Base-by-base conservation (phyloP, 139 green algal species). In the Prasinococcaceae sp. region DNA sequence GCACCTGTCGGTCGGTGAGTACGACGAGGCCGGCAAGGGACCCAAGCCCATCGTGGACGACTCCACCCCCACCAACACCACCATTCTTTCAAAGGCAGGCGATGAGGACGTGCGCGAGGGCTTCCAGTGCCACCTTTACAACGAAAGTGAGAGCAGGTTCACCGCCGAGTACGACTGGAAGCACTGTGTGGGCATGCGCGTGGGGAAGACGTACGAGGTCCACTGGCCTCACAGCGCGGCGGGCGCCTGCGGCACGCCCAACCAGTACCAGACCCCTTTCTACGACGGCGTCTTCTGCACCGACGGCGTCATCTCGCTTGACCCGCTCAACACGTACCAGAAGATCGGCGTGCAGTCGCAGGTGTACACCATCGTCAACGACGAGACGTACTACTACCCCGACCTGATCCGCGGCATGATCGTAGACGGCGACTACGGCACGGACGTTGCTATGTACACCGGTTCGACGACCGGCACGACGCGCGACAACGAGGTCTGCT, bases 381-480 rank as follows among this genome's bases (percentile, higher is more conserved):
- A 60, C 36, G 52, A 60, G 39, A 37, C 20, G 12, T 60, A 60
- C 52, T 51, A 60, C 52, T 60, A 60, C 52, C 37, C 36, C 2
- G 37, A 60, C 36, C 52, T 60, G 19, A 51, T 60, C 6, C 22
- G 37, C 10, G 52, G 52, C 24, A 60, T 60, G 52, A 60, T 60
- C 27, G 52, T 60, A 2, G 19, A 51, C 52, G 19, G 19, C 39
- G 50, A 45, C n/a, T 49, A 23, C 29, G 52, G 52, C 4, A 50
- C 4, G 2, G 40, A 47, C 40, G 51, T 60, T 27, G 32, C 52
- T 24, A 30, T 33, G 17, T 60, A 60, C 52, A 60, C 52, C 19
- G 52, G 52, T 16, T 60, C 52, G 16, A 60, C 52, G 12, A 60
- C 52, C 9, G 52, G 52, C 17, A 60, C 52, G 17, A 42, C n/a